Conservation (phyloP, 2,329 filamentous ascomycete species). For the Fusarium sp. region DNA sequence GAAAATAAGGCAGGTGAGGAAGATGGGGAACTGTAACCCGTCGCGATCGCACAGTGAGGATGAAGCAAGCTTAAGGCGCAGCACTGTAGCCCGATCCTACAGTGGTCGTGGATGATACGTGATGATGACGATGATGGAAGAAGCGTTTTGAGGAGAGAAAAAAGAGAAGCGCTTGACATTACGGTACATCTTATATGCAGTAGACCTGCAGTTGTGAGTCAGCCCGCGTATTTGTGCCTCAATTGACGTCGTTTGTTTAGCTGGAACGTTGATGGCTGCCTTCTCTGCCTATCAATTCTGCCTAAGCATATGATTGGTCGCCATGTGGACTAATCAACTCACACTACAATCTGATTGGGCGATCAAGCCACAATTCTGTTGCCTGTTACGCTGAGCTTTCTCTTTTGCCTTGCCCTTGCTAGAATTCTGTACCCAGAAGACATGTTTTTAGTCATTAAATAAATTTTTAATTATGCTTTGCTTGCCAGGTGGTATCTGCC, state of each 20-base stretch:
- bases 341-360: neutral
- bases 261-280: conserved; percentile 12
- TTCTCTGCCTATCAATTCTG: conserved; percentile 4
- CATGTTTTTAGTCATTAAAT: neutral
- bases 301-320: neutral
- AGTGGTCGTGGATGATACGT: neutral
- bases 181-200: neutral
- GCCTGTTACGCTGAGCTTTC: conserved; percentile 6
- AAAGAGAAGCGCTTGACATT: fast-evolving
- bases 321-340: neutral
- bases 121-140: neutral
- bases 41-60: too few relatives aligned
- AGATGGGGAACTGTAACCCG: fast-evolving
- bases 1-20: neutral
- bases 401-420: neutral
- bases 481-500: neutral
- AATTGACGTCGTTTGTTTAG: neutral
- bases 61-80: neutral
- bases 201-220: neutral
- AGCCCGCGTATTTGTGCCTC: neutral
- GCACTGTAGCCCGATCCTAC: neutral
- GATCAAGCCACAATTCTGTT: neutral
- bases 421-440: fast-evolving
- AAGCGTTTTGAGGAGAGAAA: neutral
- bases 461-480: neutral